Evolutionary conservation across 495 filamentous ascomycete genomes (phyloP).

Genomic region (Lepraria neglecta): DNA sequence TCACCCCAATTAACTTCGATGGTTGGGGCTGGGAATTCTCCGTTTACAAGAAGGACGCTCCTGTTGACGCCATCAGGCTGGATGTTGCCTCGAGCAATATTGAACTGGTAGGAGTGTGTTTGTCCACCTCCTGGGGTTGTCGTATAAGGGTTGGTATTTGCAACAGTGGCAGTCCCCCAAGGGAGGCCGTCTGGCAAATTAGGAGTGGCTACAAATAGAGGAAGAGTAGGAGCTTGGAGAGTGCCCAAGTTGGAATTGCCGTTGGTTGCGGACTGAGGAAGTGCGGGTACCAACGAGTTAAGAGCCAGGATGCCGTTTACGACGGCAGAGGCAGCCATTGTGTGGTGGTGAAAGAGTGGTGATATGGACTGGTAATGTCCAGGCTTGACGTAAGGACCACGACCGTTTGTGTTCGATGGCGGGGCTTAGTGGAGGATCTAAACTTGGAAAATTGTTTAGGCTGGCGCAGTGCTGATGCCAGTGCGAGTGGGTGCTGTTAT

Average conservation of each 20-base stretch:
- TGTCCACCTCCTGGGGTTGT: conserved; percentile 29
- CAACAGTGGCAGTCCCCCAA: conserved; percentile 43
- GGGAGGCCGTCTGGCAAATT: conserved; percentile 38
- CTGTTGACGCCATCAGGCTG: conserved; percentile 43
- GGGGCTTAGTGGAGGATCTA: too few relatives aligned
- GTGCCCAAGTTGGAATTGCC: conserved; percentile 44
- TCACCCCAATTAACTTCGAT: conserved; percentile 52
- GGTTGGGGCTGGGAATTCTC: conserved; percentile 41
- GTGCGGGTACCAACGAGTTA: conserved; percentile 19
- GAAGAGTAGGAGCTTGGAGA: conserved; percentile 37
- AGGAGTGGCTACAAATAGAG: conserved; percentile 42
- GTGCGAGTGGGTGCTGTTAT: neutral
- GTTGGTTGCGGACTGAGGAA: conserved; percentile 42
- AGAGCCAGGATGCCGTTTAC: conserved; percentile 7
- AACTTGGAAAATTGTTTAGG: too few relatives aligned
- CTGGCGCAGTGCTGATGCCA: neutral
- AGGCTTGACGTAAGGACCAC: neutral
- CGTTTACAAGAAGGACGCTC: conserved; percentile 38
- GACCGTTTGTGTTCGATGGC: too few relatives aligned
- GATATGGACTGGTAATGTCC: neutral
- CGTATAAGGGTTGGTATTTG: conserved; percentile 40
- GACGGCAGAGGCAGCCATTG: conserved; percentile 12
- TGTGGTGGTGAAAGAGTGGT: neutral
- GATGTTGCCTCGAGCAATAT: conserved; percentile 44
- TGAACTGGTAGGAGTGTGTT: conserved; percentile 48